Base-by-base conservation (phyloP, 768 basidiomycete species). In the Amanita muscaria region DNA sequence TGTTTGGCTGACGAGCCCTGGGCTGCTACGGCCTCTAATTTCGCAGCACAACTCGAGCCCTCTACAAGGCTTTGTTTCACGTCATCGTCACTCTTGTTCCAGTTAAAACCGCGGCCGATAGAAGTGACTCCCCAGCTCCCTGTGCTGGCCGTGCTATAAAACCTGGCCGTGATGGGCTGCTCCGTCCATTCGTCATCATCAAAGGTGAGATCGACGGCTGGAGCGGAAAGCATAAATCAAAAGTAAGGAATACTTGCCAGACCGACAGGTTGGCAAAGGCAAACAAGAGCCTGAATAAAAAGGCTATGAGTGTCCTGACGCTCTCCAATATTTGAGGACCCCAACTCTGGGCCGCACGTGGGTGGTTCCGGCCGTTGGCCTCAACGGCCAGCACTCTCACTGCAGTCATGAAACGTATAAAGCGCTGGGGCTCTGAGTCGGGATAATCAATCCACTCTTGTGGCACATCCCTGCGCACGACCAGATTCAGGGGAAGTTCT, bases 111-210 rank as follows among this genome's bases (percentile, higher is more conserved):
- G 37, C 83, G 77, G 9, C 88, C 88, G 37, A 89, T 81, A 29
- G 77, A 86, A 15, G 88, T 89, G 49, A 90, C 86, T 5, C 82
- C 83, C 84, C 85, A 90, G 62, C 85, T 88, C 24, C 80, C 77
- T 42, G 83, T 78, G 48, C 80, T 83, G 31, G 83, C 72, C 5
- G 80, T 65, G 48, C 75, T 68, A 62, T 80, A 78, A 15, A 81
- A 69, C 45, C 63, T 63, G 22, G 70, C 62, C 3, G 71, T 60
- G 23, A 72, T 67, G 29, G 68, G 64, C 32, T 76, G 67, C 21
- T 72, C 54, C 49, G 72, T 69, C 84, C 83, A 85, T 55, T 80
- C 83, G 51, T 81, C 79, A 50, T 77, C 80, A 57, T 83, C 83
- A 61, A 80, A 81, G 44, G 70, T 62, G 56, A 80, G 62, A 57